These are phyloP conservation scores for Rhypophila decipiens DNA, from an alignment of 495 filamentous ascomycete genomes.

Conservation along the genomic window DNA sequence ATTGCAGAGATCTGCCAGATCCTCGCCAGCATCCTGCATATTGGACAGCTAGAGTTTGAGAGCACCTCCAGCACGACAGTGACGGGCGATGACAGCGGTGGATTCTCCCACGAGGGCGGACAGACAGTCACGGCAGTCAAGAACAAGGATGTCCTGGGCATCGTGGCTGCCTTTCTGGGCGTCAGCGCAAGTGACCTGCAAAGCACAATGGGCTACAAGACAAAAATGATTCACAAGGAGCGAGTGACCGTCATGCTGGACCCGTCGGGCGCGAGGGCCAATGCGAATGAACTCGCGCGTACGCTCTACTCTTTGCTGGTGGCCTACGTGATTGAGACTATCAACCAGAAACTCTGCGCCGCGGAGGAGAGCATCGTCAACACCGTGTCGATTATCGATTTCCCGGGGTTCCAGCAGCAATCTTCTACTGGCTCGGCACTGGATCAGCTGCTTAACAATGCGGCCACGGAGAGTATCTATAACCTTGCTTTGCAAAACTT, in stretches of 20 bases:
- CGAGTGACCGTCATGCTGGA: constrained; percentile 97
- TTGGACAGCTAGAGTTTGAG: constrained; percentile 90
- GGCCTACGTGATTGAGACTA: constrained; percentile 83
- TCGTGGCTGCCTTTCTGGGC: constrained; percentile 87
- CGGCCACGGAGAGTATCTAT: constrained; percentile 84
- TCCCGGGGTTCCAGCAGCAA: constrained; percentile 86
- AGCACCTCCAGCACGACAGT: constrained; percentile 71
- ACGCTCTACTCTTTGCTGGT: constrained; percentile 95
- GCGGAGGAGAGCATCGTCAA: constrained; percentile 83
- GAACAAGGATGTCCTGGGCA: constrained; percentile 84
- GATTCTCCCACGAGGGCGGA: constrained; percentile 90
- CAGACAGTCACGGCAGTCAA: constrained; percentile 78
- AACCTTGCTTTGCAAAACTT: constrained; percentile 92
- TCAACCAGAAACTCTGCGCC: constrained; percentile 87
- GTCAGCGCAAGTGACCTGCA: constrained; percentile 74
- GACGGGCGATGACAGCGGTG: constrained; percentile 83
- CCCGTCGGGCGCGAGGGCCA: constrained; percentile 77
- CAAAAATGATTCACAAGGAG: constrained; percentile 89
- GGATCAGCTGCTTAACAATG: constrained; percentile 92
- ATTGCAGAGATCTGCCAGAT: constrained; percentile 97
- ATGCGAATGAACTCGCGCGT: constrained; percentile 88
- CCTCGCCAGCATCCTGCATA: constrained; percentile 83
- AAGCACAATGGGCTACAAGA: constrained; percentile 85
- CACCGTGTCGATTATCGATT: constrained; percentile 91
- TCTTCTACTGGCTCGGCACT: constrained; percentile 75